A percentile compares a stretch with the other conserved stretches of the same genome.
Evolutionary conservation across 108 stramenopile genomes (phyloP).

Genomic region (Cyclotella cryptica): DNA sequence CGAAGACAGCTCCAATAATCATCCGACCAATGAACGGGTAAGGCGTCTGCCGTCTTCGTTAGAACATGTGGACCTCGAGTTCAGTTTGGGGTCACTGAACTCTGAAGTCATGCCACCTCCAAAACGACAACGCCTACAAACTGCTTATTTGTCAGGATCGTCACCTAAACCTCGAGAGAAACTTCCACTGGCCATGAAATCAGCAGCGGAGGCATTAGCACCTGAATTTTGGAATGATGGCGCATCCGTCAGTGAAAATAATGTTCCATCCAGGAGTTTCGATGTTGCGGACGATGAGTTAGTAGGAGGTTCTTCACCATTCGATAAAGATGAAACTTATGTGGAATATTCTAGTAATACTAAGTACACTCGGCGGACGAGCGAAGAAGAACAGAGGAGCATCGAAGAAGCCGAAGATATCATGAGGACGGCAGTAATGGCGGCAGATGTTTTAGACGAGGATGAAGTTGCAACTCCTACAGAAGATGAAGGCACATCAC

Average conservation of each 20-base stretch:
- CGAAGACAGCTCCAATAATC: constrained; percentile 6
- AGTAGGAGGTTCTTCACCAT: constrained; percentile 42
- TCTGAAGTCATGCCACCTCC: constrained; percentile 3
- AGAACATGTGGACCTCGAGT: constrained; percentile 44
- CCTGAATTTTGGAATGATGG: constrained; percentile 45
- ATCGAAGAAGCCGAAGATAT: constrained; percentile 33
- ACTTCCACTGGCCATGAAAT: constrained; percentile 16
- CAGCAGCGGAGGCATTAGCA: constrained; percentile 32
- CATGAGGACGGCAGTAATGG: constrained; percentile 27
- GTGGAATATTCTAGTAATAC: neutral
- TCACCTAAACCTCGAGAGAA: constrained; percentile 11
- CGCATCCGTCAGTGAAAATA: constrained; percentile 40
- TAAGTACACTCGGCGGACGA: neutral
- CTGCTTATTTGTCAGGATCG: neutral
- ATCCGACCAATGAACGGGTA: neutral
- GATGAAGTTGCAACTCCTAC: constrained; percentile 29
- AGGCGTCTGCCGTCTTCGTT: constrained; percentile 35
- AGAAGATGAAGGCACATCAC: constrained; percentile 1
- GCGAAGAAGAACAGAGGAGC: constrained; percentile 12
- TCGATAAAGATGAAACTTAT: neutral
- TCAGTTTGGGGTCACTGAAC: constrained; percentile 40
- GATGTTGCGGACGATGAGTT: constrained; percentile 36
- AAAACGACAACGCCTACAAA: constrained; percentile 30
- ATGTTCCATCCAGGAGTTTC: constrained; percentile 41
- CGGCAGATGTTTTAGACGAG: constrained; percentile 14